phyloP scores from a whole-genome alignment of 1,284 basidiomycete genomes.

The Phenoliferia sp. region DNA sequence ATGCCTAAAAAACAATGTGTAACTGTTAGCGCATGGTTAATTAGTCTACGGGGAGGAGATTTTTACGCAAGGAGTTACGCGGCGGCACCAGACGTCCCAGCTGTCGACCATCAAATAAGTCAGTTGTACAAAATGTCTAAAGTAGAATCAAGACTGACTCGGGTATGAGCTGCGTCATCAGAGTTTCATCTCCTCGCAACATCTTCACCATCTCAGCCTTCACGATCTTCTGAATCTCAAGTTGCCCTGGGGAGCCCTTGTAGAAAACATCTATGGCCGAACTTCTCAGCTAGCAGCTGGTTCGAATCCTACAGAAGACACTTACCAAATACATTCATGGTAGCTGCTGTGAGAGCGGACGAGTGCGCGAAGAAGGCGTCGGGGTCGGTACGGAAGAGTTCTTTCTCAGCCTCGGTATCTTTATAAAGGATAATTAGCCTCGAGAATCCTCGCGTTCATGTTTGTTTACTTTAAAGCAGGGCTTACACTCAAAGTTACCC shows the following conservation, averaged over 20 bases:
- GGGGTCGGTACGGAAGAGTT: neutral
- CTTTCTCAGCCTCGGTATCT: neutral
- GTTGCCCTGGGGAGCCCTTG: neutral
- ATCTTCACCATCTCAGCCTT: neutral
- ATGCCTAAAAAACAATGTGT: neutral
- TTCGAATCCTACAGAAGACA: neutral
- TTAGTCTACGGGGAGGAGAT: neutral
- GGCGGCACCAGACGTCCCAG: slow-evolving; percentile 1
- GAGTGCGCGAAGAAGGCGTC: neutral
- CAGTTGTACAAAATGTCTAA: neutral
- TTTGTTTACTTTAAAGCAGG: neutral
- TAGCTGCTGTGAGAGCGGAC: neutral
- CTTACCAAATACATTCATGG: neutral
- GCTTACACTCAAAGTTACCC: neutral
- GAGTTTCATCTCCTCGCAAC: neutral
- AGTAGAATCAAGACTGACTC: neutral
- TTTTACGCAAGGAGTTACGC: neutral
- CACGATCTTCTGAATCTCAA: neutral
- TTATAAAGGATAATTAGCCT: neutral
- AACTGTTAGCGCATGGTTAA: neutral
- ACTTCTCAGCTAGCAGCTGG: neutral
- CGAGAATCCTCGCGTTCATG: neutral
- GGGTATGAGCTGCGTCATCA: neutral
- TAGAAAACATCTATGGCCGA: neutral
- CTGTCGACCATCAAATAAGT: neutral